These are phyloP conservation scores for Botrytis squamosa DNA, from an alignment of 2,329 filamentous ascomycete species.

Conservation along the genomic window DNA sequence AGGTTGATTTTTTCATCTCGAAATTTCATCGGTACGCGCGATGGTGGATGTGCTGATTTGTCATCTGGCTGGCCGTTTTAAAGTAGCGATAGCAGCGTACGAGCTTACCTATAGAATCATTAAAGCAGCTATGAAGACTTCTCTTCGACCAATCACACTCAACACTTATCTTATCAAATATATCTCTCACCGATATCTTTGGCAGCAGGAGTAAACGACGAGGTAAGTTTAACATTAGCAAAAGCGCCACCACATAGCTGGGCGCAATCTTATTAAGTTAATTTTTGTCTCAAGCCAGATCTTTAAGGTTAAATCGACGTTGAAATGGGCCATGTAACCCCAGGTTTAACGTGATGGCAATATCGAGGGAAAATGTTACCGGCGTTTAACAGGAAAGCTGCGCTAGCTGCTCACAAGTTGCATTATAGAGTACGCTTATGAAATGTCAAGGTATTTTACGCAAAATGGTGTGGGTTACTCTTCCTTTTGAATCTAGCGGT, in stretches of 20 bases:
- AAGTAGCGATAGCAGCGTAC: not conserved
- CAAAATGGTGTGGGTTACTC: not conserved
- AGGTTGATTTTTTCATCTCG: not conserved
- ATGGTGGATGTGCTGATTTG: not conserved
- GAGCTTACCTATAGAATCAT: not conserved
- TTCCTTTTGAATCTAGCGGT: not conserved
- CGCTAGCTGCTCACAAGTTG: not conserved
- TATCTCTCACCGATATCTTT: not conserved
- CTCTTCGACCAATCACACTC: not conserved
- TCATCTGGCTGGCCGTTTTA: not conserved
- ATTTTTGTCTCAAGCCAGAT: not conserved
- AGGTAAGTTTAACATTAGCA: not conserved
- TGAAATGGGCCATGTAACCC: not conserved
- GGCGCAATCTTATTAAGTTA: not conserved
- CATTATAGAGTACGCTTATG: not conserved
- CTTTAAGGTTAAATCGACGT: constrained; percentile 6
- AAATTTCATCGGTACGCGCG: not conserved
- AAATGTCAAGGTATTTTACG: not conserved
- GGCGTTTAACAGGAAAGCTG: not conserved
- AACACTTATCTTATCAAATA: not conserved
- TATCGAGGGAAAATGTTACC: not conserved
- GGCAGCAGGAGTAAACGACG: not conserved
- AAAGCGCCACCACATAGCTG: not conserved
- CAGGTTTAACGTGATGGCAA: not conserved
- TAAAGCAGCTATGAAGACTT: not conserved